A percentile compares a stretch with the other conserved stretches of the same genome.
These are phyloP conservation scores for Uronychia setigera DNA, from an alignment of 73 alveolate genomes.

Conservation along the genomic window DNA sequence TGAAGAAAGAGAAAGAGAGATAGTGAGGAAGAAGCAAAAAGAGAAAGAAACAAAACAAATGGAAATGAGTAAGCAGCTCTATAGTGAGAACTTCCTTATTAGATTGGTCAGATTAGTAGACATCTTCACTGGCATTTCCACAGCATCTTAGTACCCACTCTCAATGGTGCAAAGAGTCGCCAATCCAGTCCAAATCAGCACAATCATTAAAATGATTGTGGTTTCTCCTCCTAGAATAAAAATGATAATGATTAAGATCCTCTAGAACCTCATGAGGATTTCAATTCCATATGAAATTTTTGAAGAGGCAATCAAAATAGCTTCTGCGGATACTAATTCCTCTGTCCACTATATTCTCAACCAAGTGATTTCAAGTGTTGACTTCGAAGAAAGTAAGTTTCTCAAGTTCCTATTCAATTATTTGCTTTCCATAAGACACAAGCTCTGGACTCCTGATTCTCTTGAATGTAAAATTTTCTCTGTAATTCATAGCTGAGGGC, in stretches of 20 bases:
- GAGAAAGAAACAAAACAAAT: conserved; percentile 52
- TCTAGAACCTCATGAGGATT: conserved; percentile 38
- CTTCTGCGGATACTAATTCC: conserved; percentile 25
- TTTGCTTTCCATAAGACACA: conserved; percentile 45
- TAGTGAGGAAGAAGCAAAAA: conserved; percentile 31
- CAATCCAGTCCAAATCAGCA: conserved; percentile 42
- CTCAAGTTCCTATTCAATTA: conserved; percentile 61
- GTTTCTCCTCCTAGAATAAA: conserved; percentile 49
- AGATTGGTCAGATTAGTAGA: conserved; percentile 46
- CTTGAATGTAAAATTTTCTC: conserved; percentile 36
- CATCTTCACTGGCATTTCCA: conserved; percentile 49
- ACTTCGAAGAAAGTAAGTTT: conserved; percentile 38
- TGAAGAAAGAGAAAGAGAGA: conserved; percentile 45
- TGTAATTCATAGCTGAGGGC: conserved; percentile 43
- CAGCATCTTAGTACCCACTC: conserved; percentile 37
- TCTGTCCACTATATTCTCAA: conserved; percentile 39
- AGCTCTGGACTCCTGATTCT: conserved; percentile 56
- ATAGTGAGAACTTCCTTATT: conserved; percentile 37
- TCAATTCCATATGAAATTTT: conserved; percentile 57
- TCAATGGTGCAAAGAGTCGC: conserved; percentile 67
- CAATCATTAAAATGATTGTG: conserved; percentile 33
- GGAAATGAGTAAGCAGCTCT: conserved; percentile 26
- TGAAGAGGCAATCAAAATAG: conserved; percentile 49
- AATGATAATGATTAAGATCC: conserved; percentile 41
- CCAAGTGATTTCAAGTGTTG: conserved; percentile 28